Conservation (phyloP, 176 grass and related monocot genomes). For the Eremochloa ophiuroides region DNA sequence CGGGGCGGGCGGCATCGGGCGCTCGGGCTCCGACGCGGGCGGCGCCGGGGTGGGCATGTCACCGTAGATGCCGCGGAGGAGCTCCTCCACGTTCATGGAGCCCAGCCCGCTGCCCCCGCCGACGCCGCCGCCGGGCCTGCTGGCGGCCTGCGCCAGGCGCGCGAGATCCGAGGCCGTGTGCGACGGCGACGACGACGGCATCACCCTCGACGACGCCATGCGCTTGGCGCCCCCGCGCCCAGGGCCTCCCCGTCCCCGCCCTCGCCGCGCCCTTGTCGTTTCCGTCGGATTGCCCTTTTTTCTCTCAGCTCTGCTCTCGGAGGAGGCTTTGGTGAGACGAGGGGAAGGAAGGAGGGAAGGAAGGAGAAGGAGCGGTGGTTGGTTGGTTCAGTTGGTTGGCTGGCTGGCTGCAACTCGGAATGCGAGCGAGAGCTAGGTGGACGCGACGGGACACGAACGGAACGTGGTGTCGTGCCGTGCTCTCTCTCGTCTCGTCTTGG, state of each 20-base stretch:
- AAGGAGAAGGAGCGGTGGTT: not conserved
- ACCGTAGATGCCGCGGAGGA: slow-evolving; percentile 55
- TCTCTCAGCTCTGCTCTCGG: not conserved
- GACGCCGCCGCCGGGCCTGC: slow-evolving; percentile 18
- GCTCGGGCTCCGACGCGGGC: not conserved
- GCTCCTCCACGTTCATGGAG: slow-evolving; percentile 91
- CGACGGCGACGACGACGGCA: slow-evolving; percentile 59
- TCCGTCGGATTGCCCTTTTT: slow-evolving; percentile 9
- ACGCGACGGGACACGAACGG: not conserved
- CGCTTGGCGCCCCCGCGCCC: not conserved
- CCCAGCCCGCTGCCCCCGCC: slow-evolving; percentile 39
- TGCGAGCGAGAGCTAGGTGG: not conserved
- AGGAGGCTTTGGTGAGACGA: not conserved
- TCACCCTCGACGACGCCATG: slow-evolving; percentile 77
- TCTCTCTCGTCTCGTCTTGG: not conserved
- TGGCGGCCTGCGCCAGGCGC: slow-evolving; percentile 42
- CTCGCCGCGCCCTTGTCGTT: slow-evolving; percentile 3
- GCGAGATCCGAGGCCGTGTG: slow-evolving; percentile 71
- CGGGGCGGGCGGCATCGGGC: not conserved
- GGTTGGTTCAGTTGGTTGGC: slow-evolving; percentile 2
- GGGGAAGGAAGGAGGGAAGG: not conserved
- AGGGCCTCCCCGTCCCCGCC: slow-evolving; percentile 20
- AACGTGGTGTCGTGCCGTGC: slow-evolving; percentile 17
- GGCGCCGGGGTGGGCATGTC: slow-evolving; percentile 33
- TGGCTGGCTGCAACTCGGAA: slow-evolving; percentile 7